These are phyloP conservation scores for Sphaerobolus stellatus DNA, from an alignment of 1,284 basidiomycete genomes.

Conservation along the genomic window DNA sequence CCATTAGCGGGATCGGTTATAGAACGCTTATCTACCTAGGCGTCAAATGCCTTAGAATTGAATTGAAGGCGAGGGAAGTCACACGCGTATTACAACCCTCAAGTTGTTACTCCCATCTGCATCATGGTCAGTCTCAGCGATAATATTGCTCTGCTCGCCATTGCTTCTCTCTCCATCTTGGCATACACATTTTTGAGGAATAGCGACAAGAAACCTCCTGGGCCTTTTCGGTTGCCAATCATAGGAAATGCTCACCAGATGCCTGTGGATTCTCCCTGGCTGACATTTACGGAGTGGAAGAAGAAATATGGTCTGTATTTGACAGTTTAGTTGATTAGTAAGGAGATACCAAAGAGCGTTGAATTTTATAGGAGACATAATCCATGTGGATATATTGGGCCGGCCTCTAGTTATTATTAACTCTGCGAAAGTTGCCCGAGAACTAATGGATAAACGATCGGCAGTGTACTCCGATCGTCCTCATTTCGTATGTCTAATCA, in stretches of 20 bases:
- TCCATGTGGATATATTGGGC: constrained; percentile 64
- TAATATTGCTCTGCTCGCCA: too few species aligned
- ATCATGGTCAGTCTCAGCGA: too few species aligned
- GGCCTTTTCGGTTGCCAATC: constrained; percentile 37
- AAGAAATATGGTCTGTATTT: constrained; percentile 42
- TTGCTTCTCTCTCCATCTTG: too few species aligned
- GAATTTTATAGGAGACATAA: constrained; percentile 52
- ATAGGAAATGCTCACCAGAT: constrained; percentile 32
- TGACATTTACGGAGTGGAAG: constrained; percentile 46
- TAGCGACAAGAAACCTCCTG: constrained; percentile 49
- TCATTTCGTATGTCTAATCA: constrained; percentile 31
- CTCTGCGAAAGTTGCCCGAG: constrained; percentile 53
- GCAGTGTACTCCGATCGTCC: constrained; percentile 73
- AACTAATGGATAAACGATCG: constrained; percentile 66
- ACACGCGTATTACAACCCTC: too few species aligned
- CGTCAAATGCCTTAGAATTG: too few species aligned
- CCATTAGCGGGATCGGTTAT: too few species aligned
- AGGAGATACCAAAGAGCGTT: constrained; percentile 45
- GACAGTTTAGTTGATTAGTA: constrained; percentile 39
- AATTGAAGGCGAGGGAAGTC: too few species aligned
- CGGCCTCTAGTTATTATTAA: constrained; percentile 66
- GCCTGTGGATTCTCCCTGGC: constrained; percentile 43
- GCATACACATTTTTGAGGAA: too few species aligned
- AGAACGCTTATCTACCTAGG: too few species aligned
- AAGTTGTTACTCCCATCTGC: too few species aligned